Conservation (phyloP, 2,329 filamentous ascomycete genomes). For the Ilyonectria mors-panacis region DNA sequence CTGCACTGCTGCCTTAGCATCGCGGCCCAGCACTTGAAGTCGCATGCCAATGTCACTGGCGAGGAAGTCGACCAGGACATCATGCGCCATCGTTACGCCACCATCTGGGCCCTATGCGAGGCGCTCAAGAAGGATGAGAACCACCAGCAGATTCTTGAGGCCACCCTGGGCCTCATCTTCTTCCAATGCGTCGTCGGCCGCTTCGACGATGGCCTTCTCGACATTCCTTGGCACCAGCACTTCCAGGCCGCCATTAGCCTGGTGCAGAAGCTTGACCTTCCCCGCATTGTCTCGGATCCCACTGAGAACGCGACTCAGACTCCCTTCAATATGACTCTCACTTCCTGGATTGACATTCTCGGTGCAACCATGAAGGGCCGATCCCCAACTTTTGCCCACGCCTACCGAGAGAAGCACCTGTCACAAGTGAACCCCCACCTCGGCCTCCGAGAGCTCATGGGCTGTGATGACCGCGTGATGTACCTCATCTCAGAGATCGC, state of each 20-base stretch:
- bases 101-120: slow-evolving; percentile 88
- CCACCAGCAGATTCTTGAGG: slow-evolving; percentile 91
- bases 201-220: slow-evolving; percentile 85
- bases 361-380: slow-evolving; percentile 92
- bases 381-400: slow-evolving; percentile 90
- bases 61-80: slow-evolving; percentile 91
- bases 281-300: slow-evolving; percentile 74
- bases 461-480: slow-evolving; percentile 97
- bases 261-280: slow-evolving; percentile 87
- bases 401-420: slow-evolving; percentile 95
- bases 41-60: slow-evolving; percentile 70
- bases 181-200: slow-evolving; percentile 94
- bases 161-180: slow-evolving; percentile 94
- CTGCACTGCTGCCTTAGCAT: slow-evolving; percentile 96
- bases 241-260: slow-evolving; percentile 92
- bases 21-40: slow-evolving; percentile 92
- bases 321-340: slow-evolving; percentile 95
- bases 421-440: slow-evolving; percentile 72
- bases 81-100: slow-evolving; percentile 90
- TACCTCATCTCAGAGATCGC: slow-evolving; percentile 98
- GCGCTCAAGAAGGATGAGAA: slow-evolving; percentile 85
- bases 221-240: slow-evolving; percentile 97
- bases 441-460: slow-evolving; percentile 94
- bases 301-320: slow-evolving; percentile 69
- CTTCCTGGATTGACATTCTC: slow-evolving; percentile 97